Percentiles rank a stretch among this genome's conserved stretches.
Conservation (phyloP, 2,329 filamentous ascomycete genomes). For the Arthroderma sp. region DNA sequence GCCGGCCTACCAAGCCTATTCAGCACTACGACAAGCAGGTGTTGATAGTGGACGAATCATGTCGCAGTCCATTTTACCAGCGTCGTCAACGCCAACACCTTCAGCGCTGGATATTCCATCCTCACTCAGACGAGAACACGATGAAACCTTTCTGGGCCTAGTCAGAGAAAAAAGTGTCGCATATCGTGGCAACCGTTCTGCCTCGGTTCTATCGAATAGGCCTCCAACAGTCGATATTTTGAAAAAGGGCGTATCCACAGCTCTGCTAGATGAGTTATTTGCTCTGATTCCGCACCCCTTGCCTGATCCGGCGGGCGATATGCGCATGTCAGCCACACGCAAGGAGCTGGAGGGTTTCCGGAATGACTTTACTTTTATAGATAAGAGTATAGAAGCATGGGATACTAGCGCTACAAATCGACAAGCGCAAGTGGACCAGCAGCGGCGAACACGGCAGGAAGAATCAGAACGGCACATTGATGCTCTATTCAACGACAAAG, state of each 20-base stretch:
- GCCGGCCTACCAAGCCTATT: constrained; percentile 36
- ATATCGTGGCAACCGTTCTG: constrained; percentile 21
- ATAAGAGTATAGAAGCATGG: constrained; percentile 31
- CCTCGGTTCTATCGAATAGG: constrained; percentile 16
- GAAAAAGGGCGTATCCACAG: constrained; percentile 16
- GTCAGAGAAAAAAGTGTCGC: constrained; percentile 33
- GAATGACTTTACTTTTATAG: constrained; percentile 33
- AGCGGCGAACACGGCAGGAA: constrained; percentile 37
- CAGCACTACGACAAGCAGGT: constrained; percentile 32
- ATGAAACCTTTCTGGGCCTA: constrained; percentile 36
- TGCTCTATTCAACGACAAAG: constrained; percentile 41
- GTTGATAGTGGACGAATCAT: constrained; percentile 32
- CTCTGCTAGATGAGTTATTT: constrained; percentile 23
- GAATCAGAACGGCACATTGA: constrained; percentile 41
- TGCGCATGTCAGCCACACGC: constrained; percentile 21
- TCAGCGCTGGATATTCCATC: constrained; percentile 5
- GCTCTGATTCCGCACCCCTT: constrained; percentile 22
- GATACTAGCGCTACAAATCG: constrained; percentile 32
- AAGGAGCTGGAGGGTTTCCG: constrained; percentile 23
- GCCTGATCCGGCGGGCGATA: constrained; percentile 21
- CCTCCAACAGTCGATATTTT: constrained; percentile 20
- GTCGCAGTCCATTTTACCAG: constrained; percentile 17
- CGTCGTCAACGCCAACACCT: constrained; percentile 3
- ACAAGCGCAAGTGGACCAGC: constrained; percentile 35
- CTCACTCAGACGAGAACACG: constrained; percentile 20